phyloP scores from a whole-genome alignment of 192 early-diverging fungal genomes.

The Chytriomyces confervae region DNA sequence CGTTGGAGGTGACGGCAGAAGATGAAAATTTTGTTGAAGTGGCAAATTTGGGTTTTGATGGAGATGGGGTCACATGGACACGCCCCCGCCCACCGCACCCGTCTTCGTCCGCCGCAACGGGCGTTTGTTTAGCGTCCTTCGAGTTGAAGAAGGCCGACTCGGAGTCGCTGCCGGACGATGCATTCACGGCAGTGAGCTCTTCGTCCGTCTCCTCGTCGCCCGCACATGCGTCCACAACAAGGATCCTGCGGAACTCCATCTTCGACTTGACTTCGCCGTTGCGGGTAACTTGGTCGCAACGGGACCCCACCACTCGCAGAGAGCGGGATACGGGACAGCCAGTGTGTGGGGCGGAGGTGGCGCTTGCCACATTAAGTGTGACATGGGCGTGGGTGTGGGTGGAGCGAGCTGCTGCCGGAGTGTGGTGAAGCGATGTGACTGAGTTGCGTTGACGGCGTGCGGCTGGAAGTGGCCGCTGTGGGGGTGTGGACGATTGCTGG shows the following conservation, averaged over 20 bases:
- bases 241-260: conserved; percentile 9
- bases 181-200: too few species aligned
- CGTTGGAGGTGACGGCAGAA: background rate
- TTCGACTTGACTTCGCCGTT: conserved; percentile 9
- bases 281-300: conserved; percentile 9
- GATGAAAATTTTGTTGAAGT: too few species aligned
- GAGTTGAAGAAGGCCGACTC: too few species aligned
- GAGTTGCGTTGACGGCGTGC: background rate
- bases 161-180: too few species aligned
- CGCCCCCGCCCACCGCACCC: too few species aligned
- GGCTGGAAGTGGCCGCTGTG: background rate
- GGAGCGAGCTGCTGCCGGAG: background rate
- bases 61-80: background rate
- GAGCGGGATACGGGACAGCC: background rate
- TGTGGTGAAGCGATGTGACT: background rate
- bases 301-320: conserved; percentile 12
- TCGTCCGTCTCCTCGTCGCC: too few species aligned
- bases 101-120: too few species aligned
- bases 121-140: too few species aligned
- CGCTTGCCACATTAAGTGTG: conserved; percentile 29
- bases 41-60: background rate
- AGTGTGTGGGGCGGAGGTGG: background rate
- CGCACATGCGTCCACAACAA: too few species aligned
- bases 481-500: background rate
- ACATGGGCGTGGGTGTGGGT: conserved; percentile 16